These are phyloP conservation scores for Lasiosphaeria miniovina DNA, from an alignment of 495 filamentous ascomycete genomes.

Conservation along the genomic window DNA sequence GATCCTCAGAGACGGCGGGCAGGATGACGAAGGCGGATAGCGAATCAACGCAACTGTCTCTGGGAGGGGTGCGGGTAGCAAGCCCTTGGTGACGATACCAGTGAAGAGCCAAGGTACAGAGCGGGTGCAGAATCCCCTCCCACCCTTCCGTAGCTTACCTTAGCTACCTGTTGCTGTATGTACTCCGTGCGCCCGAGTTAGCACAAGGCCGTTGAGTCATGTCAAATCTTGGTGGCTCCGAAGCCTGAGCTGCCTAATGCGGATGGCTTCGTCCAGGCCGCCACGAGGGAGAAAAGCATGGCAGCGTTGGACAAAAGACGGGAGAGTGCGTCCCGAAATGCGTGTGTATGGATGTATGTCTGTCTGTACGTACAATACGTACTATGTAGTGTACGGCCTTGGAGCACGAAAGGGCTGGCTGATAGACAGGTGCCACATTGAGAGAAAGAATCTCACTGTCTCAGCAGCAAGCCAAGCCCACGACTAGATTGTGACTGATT, in stretches of 20 bases:
- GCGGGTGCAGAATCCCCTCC: slow-evolving; percentile 16
- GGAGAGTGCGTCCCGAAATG: not conserved
- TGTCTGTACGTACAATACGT: too few relatives aligned
- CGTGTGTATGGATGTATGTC: not conserved
- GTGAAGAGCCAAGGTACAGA: slow-evolving; percentile 11
- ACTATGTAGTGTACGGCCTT: too few relatives aligned
- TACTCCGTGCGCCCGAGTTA: slow-evolving; percentile 9
- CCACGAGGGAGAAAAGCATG: not conserved
- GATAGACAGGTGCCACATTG: not conserved
- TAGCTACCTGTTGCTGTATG: not conserved
- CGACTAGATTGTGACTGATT: slow-evolving; percentile 12
- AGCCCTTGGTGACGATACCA: slow-evolving; percentile 7
- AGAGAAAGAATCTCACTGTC: not conserved
- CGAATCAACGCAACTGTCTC: slow-evolving; percentile 16
- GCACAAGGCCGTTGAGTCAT: slow-evolving; percentile 7
- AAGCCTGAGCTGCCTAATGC: slow-evolving; percentile 15
- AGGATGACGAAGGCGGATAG: slow-evolving; percentile 12
- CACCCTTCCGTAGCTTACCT: slow-evolving; percentile 1
- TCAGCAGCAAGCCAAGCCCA: slow-evolving; percentile 15
- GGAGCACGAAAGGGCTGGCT: not conserved
- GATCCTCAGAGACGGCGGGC: slow-evolving; percentile 21
- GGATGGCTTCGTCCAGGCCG: slow-evolving; percentile 11
- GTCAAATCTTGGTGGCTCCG: slow-evolving; percentile 5
- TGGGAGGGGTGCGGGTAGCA: slow-evolving; percentile 22
- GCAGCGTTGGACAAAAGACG: not conserved